Base-by-base conservation (phyloP, 2,329 filamentous ascomycete genomes). In the Nemania bipapillata region DNA sequence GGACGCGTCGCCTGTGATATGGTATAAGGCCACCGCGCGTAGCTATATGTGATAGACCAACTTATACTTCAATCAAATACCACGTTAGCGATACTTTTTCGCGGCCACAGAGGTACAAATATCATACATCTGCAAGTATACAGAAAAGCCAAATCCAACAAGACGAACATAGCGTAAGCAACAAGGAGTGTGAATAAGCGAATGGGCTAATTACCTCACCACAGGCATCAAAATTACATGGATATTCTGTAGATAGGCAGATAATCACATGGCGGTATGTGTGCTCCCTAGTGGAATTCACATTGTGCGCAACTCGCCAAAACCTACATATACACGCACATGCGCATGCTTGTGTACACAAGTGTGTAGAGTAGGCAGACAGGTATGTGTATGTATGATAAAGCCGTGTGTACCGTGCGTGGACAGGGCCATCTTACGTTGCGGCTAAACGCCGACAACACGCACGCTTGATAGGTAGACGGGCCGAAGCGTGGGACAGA, bases 401-500 rank as follows among this genome's bases (percentile, higher is more conserved):
- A 17, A 60, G 47, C 47, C 47, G 20, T 15, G 47, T 28, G 20
- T 50, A 28, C 22, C 28, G 47, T 50, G 8, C 9, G 22, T 17
- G 9, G 22, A 26, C 9, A 9, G 47, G 20, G 24, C 9, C 22
- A 28, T n/a, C 32, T n/a, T 50, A 54, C 11, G 52, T 26, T 53
- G 28, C 60, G 50, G 50, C 50, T 63, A 56, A 63, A 42, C 24
- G 9, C 7, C 28, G 40, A 45, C 22, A 4, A 32, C 9, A 28
- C 20, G 32, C 9, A 58, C 28, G 47, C 54, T 61, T 26, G 60
- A 61, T 65, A 57, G 30, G 55, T 56, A 57, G 56, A 64, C 66
- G 66, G 66, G 50, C 66, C 66, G 66, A 68, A 68, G 66, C 61
- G 61, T 54, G 54, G 24, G 26, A 60, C 37, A 12, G 24, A n/a